Evolutionary conservation across 306 rosid species (phyloP).

Genomic region (Inga oerstediana): DNA sequence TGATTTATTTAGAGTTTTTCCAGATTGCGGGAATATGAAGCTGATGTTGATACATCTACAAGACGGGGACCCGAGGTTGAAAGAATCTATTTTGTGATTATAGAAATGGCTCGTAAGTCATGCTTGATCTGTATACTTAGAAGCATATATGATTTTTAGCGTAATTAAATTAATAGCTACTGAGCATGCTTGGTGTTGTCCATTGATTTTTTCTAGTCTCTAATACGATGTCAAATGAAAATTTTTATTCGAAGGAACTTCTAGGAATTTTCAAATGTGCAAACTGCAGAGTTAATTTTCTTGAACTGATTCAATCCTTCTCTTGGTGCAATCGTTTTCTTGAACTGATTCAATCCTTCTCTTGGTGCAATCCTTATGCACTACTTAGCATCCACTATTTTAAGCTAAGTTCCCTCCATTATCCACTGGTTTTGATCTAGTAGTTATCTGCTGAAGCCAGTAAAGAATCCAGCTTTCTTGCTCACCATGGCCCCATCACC

Average conservation of each 20-base stretch:
- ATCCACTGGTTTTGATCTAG: neutral
- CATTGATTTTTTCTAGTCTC: slow-evolving; percentile 11
- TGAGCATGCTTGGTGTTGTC: slow-evolving; percentile 4
- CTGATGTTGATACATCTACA: slow-evolving; percentile 62
- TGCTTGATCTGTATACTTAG: slow-evolving; percentile 26
- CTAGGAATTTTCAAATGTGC: neutral
- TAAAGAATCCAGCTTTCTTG: neutral
- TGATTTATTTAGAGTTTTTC: slow-evolving; percentile 34
- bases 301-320: neutral
- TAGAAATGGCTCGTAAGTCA: slow-evolving; percentile 97
- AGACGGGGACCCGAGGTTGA: slow-evolving; percentile 92
- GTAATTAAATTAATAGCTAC: slow-evolving; percentile 11
- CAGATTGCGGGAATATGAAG: slow-evolving; percentile 95
- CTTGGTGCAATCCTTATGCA: slow-evolving; percentile 1
- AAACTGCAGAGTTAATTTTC: neutral
- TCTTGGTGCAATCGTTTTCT: slow-evolving; percentile 19
- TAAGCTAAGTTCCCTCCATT: neutral
- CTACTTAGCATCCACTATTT: neutral
- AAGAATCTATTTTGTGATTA: slow-evolving; percentile 81
- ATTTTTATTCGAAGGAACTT: slow-evolving; percentile 1
- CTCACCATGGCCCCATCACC: neutral
- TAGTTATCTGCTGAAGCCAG: neutral
- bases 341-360: neutral
- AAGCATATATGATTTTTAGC: slow-evolving; percentile 6
- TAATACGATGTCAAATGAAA: slow-evolving; percentile 10